Evolutionary conservation across 148 eudicot genomes (phyloP), one percentile per base, ranked within the genome.

Genomic region (Nepenthes mirabilis): DNA sequence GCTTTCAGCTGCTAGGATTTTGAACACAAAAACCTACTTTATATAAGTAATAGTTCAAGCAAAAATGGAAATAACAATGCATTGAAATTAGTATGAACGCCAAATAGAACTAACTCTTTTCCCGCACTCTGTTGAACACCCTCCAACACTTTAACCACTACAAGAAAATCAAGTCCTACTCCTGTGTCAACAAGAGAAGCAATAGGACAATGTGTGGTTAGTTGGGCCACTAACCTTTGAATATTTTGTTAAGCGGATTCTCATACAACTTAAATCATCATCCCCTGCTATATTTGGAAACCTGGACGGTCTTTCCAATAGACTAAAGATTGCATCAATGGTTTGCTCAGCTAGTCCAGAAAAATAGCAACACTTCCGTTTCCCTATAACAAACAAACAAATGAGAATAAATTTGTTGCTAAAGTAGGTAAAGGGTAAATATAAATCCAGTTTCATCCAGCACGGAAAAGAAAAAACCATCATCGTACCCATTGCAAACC

Each of bases 401-500:
- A 55, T 64, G 33, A 45, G 52, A 45, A 47, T 13, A 34, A 33
- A 47, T 43, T 32, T 33, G 33, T 51, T 47, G 12, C 37, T 37
- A 11, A 4, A 55, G 7, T 45, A 34, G 35, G 36, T 14, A 40
- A 64, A 55, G 33, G 52, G 43, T 3, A 34, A 45, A n/a, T 11
- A 14, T 64, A 56, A 40, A 55, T 8, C 3, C 36, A 53, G 13
- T 54, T 23, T 52, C 36, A 23, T 23, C 23, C 23, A 62, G 14
- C 11, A 36, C 8, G 10, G 34, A 50, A 62, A 14, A 63, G 52
- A 8, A 13, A 11, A 12, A 37, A 23, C 23, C 23, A 23, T 47
- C 47, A 64, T 51, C 82, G 68, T 82, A 91, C 98, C 98, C 75
- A 81, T 75, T 60, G 75, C 75, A 74, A 80, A 91, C 88, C 94